A percentile compares a stretch with the other conserved stretches of the same genome.
Evolutionary conservation across 2,329 filamentous ascomycete genomes (phyloP).

Genomic region (Fusarium compactum): DNA sequence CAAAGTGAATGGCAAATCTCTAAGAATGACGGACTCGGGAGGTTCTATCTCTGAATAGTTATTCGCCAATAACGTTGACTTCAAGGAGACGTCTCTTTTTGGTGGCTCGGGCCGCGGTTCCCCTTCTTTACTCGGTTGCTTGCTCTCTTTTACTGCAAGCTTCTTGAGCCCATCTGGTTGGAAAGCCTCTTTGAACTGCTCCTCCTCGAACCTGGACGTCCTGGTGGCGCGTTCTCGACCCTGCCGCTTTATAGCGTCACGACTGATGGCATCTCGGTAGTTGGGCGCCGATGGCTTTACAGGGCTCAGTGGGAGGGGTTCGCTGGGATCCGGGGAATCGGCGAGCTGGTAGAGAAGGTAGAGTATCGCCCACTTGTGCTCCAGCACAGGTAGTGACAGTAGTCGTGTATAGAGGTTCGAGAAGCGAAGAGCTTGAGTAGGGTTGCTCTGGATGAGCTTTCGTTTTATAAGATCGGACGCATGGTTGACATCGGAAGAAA

Average conservation of each 20-base stretch:
- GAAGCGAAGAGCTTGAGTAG: conserved; percentile 83
- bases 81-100: conserved; percentile 66
- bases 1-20: conserved; percentile 90
- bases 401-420: conserved; percentile 91
- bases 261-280: conserved; percentile 54
- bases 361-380: conserved; percentile 96
- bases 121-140: conserved; percentile 53
- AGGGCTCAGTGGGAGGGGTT: conserved; percentile 62
- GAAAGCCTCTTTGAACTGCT: conserved; percentile 65
- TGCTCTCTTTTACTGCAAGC: conserved; percentile 57
- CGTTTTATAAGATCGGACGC: conserved; percentile 93
- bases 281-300: conserved; percentile 55
- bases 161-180: conserved; percentile 64
- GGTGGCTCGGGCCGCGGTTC: conserved; percentile 50
- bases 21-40: conserved; percentile 73
- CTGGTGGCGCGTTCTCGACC: conserved; percentile 54
- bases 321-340: conserved; percentile 71
- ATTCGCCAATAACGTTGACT: conserved; percentile 68
- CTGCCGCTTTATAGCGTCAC: conserved; percentile 54
- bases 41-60: conserved; percentile 70
- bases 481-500: conserved; percentile 84
- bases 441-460: conserved; percentile 82
- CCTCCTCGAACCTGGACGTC: conserved; percentile 59
- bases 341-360: conserved; percentile 89
- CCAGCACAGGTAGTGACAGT: conserved; percentile 89